Percentiles rank a stretch among this genome's conserved stretches.
These are phyloP conservation scores for Fallopia convolvulus DNA, from an alignment of 148 eudicot species.

Conservation along the genomic window DNA sequence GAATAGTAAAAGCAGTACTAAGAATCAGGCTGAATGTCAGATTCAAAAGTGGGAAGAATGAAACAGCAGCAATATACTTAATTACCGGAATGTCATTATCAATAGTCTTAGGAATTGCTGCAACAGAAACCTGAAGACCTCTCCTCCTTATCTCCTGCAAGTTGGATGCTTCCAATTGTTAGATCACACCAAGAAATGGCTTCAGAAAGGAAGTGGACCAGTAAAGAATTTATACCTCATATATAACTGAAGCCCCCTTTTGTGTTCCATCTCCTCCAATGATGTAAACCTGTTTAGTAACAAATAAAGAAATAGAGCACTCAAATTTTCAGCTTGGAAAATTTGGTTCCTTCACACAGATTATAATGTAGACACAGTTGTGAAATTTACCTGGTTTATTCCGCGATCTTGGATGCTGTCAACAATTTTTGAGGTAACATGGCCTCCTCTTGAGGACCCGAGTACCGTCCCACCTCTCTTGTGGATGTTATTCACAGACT, in stretches of 20 bases:
- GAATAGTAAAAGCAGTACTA: background rate
- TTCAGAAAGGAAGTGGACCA: background rate
- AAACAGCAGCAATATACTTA: background rate
- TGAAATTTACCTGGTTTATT: constrained; percentile 60
- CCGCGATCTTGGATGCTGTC: constrained; percentile 90
- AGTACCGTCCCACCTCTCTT: constrained; percentile 84
- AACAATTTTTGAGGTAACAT: constrained; percentile 66
- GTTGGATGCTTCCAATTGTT: background rate
- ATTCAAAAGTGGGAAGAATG: background rate
- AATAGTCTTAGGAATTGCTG: background rate
- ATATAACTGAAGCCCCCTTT: constrained; percentile 9
- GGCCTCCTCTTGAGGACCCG: constrained; percentile 85
- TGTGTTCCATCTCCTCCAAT: constrained; percentile 12
- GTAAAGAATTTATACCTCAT: background rate
- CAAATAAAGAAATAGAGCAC: background rate
- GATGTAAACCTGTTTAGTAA: constrained; percentile 3
- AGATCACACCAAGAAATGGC: background rate
- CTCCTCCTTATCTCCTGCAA: constrained; percentile 5
- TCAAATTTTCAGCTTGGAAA: no score
- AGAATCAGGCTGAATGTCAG: background rate
- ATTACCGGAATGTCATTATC: constrained; percentile 10
- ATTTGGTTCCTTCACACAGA: background rate
- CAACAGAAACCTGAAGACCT: constrained; percentile 7
- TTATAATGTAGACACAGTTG: background rate
- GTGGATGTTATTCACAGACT: constrained; percentile 68